Percentiles rank a stretch among this genome's conserved stretches.
These are phyloP conservation scores for Wilcoxina mikolae DNA, from an alignment of 495 filamentous ascomycete genomes.

Conservation along the genomic window DNA sequence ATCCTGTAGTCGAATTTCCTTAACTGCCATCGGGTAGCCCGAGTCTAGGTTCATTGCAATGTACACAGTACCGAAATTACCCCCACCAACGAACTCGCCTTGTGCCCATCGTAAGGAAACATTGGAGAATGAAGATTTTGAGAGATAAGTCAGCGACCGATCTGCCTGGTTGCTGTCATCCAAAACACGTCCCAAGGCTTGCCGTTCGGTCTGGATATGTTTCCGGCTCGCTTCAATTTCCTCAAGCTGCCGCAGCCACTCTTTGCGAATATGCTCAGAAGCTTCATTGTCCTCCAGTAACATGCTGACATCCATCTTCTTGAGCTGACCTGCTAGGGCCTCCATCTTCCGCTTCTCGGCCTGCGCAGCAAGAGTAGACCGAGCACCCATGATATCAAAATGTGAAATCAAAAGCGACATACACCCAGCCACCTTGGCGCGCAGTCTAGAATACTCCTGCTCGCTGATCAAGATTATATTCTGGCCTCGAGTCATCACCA, in stretches of 20 bases:
- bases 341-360: slow-evolving; percentile 76
- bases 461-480: slow-evolving; percentile 80
- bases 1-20: slow-evolving; percentile 94
- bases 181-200: slow-evolving; percentile 73
- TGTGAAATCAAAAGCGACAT: slow-evolving; percentile 97
- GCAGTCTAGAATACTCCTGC: slow-evolving; percentile 63
- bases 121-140: slow-evolving; percentile 73
- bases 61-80: slow-evolving; percentile 94
- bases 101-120: slow-evolving; percentile 94
- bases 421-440: slow-evolving; percentile 84
- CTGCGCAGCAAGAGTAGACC: slow-evolving; percentile 81
- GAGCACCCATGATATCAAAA: slow-evolving; percentile 96
- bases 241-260: slow-evolving; percentile 52
- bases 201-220: slow-evolving; percentile 71
- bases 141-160: slow-evolving; percentile 81
- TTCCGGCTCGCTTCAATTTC: slow-evolving; percentile 65
- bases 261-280: slow-evolving; percentile 50
- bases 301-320: slow-evolving; percentile 57
- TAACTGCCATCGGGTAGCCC: slow-evolving; percentile 93
- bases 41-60: slow-evolving; percentile 93
- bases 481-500: slow-evolving; percentile 86
- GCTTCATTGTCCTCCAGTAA: slow-evolving; percentile 78
- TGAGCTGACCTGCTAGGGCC: slow-evolving; percentile 54
- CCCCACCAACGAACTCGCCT: slow-evolving; percentile 90
- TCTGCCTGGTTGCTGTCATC: slow-evolving; percentile 93